A percentile compares a stretch with the other conserved stretches of the same genome.
Conservation (phyloP, 352 stramenopile genomes). For the Aphanomyces astaci region DNA sequence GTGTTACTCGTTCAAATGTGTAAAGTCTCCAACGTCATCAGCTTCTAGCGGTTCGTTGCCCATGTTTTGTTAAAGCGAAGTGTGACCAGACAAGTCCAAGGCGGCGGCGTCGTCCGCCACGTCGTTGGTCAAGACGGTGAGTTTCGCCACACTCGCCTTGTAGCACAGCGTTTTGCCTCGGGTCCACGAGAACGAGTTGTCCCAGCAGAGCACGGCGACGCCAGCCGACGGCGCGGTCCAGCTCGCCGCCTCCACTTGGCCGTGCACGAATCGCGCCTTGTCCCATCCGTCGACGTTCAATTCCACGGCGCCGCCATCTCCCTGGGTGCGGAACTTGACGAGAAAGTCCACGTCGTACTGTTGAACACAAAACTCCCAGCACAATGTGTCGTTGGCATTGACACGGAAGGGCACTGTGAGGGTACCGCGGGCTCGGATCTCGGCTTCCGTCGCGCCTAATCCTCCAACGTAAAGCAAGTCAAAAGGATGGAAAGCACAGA, state of each 20-base stretch:
- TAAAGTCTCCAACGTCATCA: too few relatives aligned
- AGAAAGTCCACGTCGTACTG: constrained; percentile 54
- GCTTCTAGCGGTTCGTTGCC: too few relatives aligned
- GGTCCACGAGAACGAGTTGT: constrained; percentile 66
- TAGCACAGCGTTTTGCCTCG: constrained; percentile 61
- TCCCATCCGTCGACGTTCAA: constrained; percentile 36
- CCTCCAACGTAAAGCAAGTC: neutral
- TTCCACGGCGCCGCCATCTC: constrained; percentile 52
- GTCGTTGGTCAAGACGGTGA: constrained; percentile 10
- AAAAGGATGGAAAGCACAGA: neutral
- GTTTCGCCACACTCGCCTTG: constrained; percentile 74
- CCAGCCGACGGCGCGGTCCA: constrained; percentile 58
- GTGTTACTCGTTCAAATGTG: too few relatives aligned
- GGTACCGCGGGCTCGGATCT: constrained; percentile 50
- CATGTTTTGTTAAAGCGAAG: constrained; percentile 27
- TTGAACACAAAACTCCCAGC: constrained; percentile 68
- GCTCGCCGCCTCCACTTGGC: constrained; percentile 37
- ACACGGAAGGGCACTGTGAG: constrained; percentile 68
- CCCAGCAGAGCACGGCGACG: constrained; percentile 62
- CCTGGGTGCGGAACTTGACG: constrained; percentile 66
- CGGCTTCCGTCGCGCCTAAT: constrained; percentile 46
- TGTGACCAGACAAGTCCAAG: constrained; percentile 64
- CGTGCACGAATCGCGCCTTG: constrained; percentile 33
- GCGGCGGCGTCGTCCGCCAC: constrained; percentile 53
- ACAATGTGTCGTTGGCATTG: constrained; percentile 58